phyloP scores from a whole-genome alignment of 805 yeast species.

The Barnettozyma siamensis region DNA sequence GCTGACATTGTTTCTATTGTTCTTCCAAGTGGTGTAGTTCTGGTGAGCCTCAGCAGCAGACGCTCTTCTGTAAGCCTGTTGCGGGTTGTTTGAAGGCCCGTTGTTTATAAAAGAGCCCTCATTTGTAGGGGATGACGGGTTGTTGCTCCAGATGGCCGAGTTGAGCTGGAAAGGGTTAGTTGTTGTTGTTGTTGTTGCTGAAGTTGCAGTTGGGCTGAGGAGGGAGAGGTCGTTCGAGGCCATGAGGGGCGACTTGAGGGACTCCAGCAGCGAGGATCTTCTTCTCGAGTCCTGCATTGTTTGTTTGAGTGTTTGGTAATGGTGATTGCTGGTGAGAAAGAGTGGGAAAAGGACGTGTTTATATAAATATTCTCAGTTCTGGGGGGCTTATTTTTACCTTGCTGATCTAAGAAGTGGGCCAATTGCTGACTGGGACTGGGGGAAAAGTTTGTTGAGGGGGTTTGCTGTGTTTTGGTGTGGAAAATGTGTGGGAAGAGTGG shows the following conservation, averaged over 20 bases:
- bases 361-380: constrained; percentile 1
- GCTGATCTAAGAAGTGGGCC: background rate
- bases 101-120: background rate
- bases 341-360: constrained; percentile 2
- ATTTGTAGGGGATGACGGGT: constrained; percentile 4
- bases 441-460: no score
- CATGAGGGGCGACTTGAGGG: constrained; percentile 12
- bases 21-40: constrained; percentile 9
- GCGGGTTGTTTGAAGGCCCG: background rate
- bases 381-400: constrained; percentile 1
- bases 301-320: background rate
- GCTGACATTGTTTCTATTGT: constrained; percentile 1
- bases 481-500: no score
- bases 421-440: background rate
- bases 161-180: constrained; percentile 15
- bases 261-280: constrained; percentile 11
- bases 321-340: background rate
- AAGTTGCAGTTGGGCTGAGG: background rate
- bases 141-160: constrained; percentile 13
- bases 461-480: no score
- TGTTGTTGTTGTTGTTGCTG: constrained; percentile 4
- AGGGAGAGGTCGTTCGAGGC: constrained; percentile 3
- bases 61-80: constrained; percentile 3
- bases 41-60: constrained; percentile 6
- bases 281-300: constrained; percentile 7